Conservation (phyloP, 2,329 filamentous ascomycete genomes). For the Colletotrichum caudatum region DNA sequence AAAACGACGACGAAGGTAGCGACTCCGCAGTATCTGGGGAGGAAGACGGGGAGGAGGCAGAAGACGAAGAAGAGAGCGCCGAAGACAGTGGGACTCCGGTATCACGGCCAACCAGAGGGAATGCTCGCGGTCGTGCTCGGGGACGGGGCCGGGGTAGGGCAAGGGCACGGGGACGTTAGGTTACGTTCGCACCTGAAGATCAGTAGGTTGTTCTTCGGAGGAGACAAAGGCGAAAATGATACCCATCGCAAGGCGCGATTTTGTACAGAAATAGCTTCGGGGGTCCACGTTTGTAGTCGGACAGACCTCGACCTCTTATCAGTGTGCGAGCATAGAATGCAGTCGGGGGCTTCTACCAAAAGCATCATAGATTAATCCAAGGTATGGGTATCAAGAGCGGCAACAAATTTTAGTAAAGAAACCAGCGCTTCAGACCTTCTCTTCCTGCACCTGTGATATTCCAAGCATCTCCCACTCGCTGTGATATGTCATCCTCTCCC, state of each 20-base stretch:
- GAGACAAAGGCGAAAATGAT: constrained; percentile 24
- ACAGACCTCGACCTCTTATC: background rate
- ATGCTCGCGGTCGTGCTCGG: constrained; percentile 52
- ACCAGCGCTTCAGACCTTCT: constrained; percentile 13
- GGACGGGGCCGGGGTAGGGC: constrained; percentile 47
- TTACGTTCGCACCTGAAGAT: background rate
- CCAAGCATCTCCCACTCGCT: constrained; percentile 58
- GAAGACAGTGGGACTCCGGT: constrained; percentile 55
- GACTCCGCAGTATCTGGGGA: constrained; percentile 36
- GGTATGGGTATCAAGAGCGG: constrained; percentile 37
- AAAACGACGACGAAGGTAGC: constrained; percentile 48
- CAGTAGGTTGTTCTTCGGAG: background rate
- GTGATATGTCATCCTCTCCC: constrained; percentile 50
- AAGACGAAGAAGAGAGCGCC: constrained; percentile 50
- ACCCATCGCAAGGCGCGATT: constrained; percentile 34
- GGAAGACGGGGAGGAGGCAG: constrained; percentile 41
- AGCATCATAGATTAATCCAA: constrained; percentile 15
- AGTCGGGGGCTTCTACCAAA: background rate
- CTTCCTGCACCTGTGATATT: constrained; percentile 2
- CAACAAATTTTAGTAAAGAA: background rate
- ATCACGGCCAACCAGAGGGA: constrained; percentile 53
- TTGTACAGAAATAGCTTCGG: background rate
- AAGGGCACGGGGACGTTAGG: constrained; percentile 30
- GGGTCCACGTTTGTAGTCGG: background rate
- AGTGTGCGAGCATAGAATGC: background rate